These are phyloP conservation scores for Tylopilus vinaceipallidus DNA, from an alignment of 768 basidiomycete species.

Conservation along the genomic window DNA sequence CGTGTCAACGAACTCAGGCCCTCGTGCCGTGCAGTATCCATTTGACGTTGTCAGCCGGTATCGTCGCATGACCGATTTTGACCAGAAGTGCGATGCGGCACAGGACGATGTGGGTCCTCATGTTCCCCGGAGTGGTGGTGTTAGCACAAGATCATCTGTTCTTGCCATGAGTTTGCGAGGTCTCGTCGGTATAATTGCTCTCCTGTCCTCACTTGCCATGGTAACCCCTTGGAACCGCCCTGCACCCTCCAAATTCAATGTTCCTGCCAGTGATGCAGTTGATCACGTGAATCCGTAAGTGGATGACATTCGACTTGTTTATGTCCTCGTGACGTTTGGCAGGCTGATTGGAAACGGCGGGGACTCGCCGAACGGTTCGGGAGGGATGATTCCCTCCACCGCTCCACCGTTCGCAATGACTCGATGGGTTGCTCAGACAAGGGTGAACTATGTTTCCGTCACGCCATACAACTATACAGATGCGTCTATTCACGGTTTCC, in stretches of 20 bases:
- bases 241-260: conserved; percentile 22
- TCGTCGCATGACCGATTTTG: neutral
- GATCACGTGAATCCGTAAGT: conserved; percentile 49
- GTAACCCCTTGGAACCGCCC: conserved; percentile 6
- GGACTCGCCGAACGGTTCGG: conserved; percentile 64
- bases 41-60: neutral
- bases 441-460: conserved; percentile 71
- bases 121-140: neutral
- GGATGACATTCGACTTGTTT: neutral
- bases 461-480: conserved; percentile 70
- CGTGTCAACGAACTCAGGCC: neutral
- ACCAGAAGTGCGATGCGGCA: neutral
- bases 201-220: conserved; percentile 16
- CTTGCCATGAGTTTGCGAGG: conserved; percentile 3
- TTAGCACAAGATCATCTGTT: neutral
- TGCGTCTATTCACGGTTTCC: conserved; percentile 64
- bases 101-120: neutral
- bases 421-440: conserved; percentile 80
- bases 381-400: conserved; percentile 77
- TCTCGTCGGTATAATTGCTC: conserved; percentile 14
- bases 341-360: conserved; percentile 73
- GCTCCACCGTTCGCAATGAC: conserved; percentile 85
- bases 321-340: neutral
- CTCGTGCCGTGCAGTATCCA: neutral
- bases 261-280: conserved; percentile 37